phyloP scores from a whole-genome alignment of 768 basidiomycete species.

The Cantharellus anzutake region DNA sequence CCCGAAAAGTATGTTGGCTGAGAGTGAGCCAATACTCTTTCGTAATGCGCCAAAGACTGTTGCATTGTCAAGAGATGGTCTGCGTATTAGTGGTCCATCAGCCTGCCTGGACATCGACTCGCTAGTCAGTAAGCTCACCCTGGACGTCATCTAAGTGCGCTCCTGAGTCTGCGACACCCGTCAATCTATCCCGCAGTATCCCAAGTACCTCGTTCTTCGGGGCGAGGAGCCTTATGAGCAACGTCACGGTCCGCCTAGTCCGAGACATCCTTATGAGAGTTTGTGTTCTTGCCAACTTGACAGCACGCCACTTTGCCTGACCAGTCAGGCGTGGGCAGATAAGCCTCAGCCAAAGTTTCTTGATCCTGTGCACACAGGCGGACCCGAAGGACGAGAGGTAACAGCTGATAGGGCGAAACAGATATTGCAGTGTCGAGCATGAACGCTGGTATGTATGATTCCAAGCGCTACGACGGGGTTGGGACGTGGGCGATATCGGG shows the following conservation, averaged over 20 bases:
- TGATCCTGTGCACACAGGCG: too few relatives aligned
- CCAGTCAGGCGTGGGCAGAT: too few relatives aligned
- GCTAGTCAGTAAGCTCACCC: slow-evolving; percentile 29
- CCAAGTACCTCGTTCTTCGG: slow-evolving; percentile 71
- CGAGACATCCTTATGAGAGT: slow-evolving; percentile 64
- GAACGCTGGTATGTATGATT: too few relatives aligned
- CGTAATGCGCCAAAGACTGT: slow-evolving; percentile 67
- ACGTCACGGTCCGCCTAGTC: slow-evolving; percentile 59
- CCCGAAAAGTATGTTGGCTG: slow-evolving; percentile 75
- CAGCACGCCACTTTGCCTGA: too few relatives aligned
- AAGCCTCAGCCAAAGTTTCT: too few relatives aligned
- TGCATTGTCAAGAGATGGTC: slow-evolving; percentile 85
- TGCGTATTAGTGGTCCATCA: slow-evolving; percentile 14
- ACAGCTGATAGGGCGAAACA: too few relatives aligned
- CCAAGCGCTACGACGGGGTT: too few relatives aligned
- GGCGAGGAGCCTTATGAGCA: slow-evolving; percentile 51
- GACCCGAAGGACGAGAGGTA: too few relatives aligned
- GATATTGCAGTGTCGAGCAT: too few relatives aligned
- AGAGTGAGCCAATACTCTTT: slow-evolving; percentile 71
- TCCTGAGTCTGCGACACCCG: slow-evolving; percentile 21
- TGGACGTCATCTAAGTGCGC: slow-evolving; percentile 76
- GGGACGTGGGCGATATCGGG: too few relatives aligned
- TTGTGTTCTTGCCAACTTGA: slow-evolving; percentile 12
- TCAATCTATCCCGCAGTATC: slow-evolving; percentile 56
- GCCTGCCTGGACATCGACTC: neutral